Conservation (phyloP, 306 rosid species). For the Cucumis cinereus region DNA sequence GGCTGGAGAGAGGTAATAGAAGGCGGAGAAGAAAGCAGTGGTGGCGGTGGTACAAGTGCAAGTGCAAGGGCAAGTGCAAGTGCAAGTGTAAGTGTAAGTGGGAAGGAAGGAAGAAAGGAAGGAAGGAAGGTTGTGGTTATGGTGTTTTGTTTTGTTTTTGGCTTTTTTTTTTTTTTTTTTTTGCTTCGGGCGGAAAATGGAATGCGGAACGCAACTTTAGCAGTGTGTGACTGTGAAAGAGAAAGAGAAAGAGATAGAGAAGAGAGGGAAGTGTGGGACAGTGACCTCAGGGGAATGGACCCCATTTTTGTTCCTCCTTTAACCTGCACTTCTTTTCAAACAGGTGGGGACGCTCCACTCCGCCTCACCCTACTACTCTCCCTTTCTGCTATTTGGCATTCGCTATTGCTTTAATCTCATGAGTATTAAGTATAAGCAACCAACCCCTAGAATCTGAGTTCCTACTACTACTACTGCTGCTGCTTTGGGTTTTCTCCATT, state of each 20-base stretch:
- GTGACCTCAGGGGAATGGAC: slow-evolving; percentile 8
- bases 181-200: slow-evolving; percentile 10
- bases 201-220: slow-evolving; percentile 21
- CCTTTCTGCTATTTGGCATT: too few relatives aligned
- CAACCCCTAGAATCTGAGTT: too few relatives aligned
- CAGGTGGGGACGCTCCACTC: slow-evolving; percentile 5
- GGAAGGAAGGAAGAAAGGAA: not conserved
- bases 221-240: slow-evolving; percentile 3
- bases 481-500: not conserved
- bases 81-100: too few relatives aligned
- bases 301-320: slow-evolving; percentile 55
- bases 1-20: too few relatives aligned
- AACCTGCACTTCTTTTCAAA: slow-evolving; percentile 37
- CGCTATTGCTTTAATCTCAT: too few relatives aligned
- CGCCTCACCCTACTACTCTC: not conserved
- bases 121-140: not conserved
- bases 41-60: too few relatives aligned
- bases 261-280: not conserved
- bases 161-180: not conserved
- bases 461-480: too few relatives aligned
- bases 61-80: too few relatives aligned
- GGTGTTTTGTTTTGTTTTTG: not conserved
- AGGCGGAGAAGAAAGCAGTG: not conserved
- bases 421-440: too few relatives aligned
- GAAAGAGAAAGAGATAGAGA: not conserved